Evolutionary conservation across 1,284 basidiomycete genomes (phyloP).

Genomic region (Bjerkandera adusta): DNA sequence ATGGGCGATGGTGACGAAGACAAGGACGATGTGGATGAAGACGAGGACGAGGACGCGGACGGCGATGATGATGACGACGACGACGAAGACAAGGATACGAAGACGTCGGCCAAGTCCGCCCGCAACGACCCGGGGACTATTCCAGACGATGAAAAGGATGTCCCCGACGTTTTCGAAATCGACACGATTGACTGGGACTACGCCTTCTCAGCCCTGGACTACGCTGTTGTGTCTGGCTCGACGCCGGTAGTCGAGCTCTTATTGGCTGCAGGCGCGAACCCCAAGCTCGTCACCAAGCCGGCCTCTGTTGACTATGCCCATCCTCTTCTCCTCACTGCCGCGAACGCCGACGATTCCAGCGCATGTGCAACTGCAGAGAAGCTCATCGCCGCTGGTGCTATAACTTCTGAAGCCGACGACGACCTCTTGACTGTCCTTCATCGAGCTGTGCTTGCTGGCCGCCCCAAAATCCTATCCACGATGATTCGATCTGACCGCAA

Average conservation of each 20-base stretch:
- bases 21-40: constrained; percentile 27
- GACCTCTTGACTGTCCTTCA: constrained; percentile 48
- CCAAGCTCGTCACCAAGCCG: constrained; percentile 26
- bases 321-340: constrained; percentile 44
- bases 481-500: constrained; percentile 49
- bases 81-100: constrained; percentile 16
- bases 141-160: constrained; percentile 45
- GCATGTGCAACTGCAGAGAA: constrained; percentile 42
- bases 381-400: constrained; percentile 46
- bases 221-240: constrained; percentile 49
- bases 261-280: constrained; percentile 42
- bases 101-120: constrained; percentile 18
- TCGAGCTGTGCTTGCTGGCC: constrained; percentile 37
- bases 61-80: constrained; percentile 31
- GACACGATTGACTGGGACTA: constrained; percentile 57
- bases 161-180: constrained; percentile 52
- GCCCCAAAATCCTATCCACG: constrained; percentile 41
- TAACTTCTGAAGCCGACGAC: constrained; percentile 47
- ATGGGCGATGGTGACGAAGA: constrained; percentile 31
- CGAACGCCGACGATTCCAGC: constrained; percentile 43
- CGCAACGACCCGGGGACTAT: constrained; percentile 32
- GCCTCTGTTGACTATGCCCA: constrained; percentile 32
- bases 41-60: constrained; percentile 31
- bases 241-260: constrained; percentile 42
- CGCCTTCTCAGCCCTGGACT: constrained; percentile 48